Base-by-base conservation (phyloP, 257 asterid species). In the Nicotiana otophora region DNA sequence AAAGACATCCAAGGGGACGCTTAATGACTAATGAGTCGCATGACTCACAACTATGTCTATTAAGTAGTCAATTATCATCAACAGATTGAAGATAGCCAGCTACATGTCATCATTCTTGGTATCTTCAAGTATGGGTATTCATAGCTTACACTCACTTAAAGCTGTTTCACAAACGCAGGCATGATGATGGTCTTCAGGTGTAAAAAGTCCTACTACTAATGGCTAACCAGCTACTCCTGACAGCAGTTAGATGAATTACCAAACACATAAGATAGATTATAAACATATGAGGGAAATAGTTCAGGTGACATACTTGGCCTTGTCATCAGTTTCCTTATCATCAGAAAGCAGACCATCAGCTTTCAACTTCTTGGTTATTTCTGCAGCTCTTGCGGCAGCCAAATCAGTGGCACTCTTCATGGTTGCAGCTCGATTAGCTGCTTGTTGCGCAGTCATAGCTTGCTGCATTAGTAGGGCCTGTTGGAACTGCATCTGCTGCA, bases 401-500 rank as follows among this genome's bases (percentile, higher is more conserved):
- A 96, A 86, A 62, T 94, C 99, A 54, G 99, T 94, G 30, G 99
- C 97, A 88, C 94, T 87, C 90, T 96, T 96, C 99, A 96, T 93
- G 68, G 92, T 94, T 84, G 99, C 99, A 70, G 93, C 97, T 82
- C 98, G 91, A 78, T 88, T 96, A 82, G 98, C 99, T 57, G 98
- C 98, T 89, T 94, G 99, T 82, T 94, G 98, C 2, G 94, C 94
- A 55, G 97, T 89, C 86, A 94, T 14, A 77, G 98, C 87, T 89
- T 96, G 98, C 84, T 96, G 99, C 97, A 96, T 88, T 85, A 96
- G 81, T 76, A 96, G 90, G 83, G 98, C 93, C 90, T 94, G 98
- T 89, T 94, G 99, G 90, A 96, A 96, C 85, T 96, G 99, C 98
- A 94, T 93, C 90, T 96, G 99, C 72, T 96, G 98, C 96, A 91